Evolutionary conservation across 164 flowering plant species (phyloP), one percentile per base, ranked within the genome.

Genomic region (Nelumbo lutea): DNA sequence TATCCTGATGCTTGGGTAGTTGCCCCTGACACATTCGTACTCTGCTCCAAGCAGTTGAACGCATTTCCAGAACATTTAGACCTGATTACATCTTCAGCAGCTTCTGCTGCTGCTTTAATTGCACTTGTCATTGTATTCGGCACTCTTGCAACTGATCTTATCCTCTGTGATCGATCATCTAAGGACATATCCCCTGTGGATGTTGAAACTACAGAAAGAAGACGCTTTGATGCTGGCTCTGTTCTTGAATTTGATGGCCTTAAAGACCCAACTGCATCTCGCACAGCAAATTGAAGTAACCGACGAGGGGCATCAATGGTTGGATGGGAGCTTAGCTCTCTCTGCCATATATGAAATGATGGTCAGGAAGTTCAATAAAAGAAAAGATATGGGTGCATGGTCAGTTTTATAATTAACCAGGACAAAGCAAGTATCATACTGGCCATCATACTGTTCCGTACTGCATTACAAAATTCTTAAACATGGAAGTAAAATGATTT

Each of bases 211-310:
- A 89, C 94, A 15, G 98, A 95, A 1, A 91, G 87, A 64, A 93
- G 88, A 51, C 96, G 98, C 75, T 87, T 89, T n/a, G 68, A 27
- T 42, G 83, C 62, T 61, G 93, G 87, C 61, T 83, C 90, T 11
- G 61, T 42, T 50, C 67, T 65, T 15, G 71, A 59, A 72, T 52
- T 80, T n/a, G 89, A 69, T 41, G 90, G 73, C 69, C 80, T 77
- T 9, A 80, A 61, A 73, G 84, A 80, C 59, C 80, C 93, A 53
- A 93, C 88, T 0, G 99, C 99, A 74, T 95, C 99, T 66, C 98
- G 75, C 4, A 95, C 90, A 55, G 99, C 99, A 88, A 85, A 92
- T 56, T 95, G 98, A 71, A 92, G 95, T 48, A 95, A 79, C 72
- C 99, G 81, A 11, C 93, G 79, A 63, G 98, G 80, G 6, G 93